A percentile compares a stretch with the other conserved stretches of the same genome.
Evolutionary conservation across 306 rosid genomes (phyloP).

Genomic region (Vicia villosa): DNA sequence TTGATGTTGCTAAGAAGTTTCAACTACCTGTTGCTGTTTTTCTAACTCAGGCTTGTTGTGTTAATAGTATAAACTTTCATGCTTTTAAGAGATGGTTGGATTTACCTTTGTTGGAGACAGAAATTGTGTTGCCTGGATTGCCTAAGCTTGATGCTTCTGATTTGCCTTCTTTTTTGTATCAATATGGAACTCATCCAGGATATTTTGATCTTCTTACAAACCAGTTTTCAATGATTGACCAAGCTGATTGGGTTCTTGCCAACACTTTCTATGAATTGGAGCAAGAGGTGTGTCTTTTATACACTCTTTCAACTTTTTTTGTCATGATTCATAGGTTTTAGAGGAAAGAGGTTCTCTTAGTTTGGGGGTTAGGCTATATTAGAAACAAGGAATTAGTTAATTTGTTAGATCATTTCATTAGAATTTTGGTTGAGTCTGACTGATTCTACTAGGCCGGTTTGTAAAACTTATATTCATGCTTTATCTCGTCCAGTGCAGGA

Average conservation of each 20-base stretch:
- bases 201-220: conserved; percentile 5
- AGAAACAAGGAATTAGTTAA: too few species aligned
- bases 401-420: too few species aligned
- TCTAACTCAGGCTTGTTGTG: conserved; percentile 1
- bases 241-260: conserved; percentile 9
- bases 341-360: neutral
- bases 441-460: too few species aligned
- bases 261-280: conserved; percentile 12
- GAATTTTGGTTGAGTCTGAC: too few species aligned
- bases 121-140: neutral
- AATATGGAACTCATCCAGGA: neutral
- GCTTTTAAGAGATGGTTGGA: neutral
- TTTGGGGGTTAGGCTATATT: too few species aligned
- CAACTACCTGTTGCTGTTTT: neutral
- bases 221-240: neutral
- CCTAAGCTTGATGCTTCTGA: neutral
- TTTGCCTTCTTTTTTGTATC: conserved; percentile 8
- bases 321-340: neutral
- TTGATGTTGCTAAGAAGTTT: neutral
- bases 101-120: neutral
- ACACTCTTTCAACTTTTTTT: neutral
- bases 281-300: neutral
- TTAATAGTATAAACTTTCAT: conserved; percentile 3
- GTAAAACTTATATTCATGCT: too few species aligned
- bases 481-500: too few species aligned